A percentile compares a stretch with the other conserved stretches of the same genome.
Evolutionary conservation across 805 yeast genomes (phyloP).

Genomic region (Ogataea methylovora): DNA sequence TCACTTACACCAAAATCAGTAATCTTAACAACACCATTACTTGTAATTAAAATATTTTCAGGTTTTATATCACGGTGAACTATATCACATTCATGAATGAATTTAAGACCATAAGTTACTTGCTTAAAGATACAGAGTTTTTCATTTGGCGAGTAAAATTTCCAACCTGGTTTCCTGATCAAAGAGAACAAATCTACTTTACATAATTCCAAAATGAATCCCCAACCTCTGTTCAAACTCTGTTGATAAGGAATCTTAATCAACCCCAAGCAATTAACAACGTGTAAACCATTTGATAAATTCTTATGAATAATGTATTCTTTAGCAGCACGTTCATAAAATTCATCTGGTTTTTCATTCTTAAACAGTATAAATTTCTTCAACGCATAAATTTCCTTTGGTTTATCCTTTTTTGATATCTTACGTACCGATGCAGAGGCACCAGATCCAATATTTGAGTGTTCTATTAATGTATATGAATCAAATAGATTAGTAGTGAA

Average conservation of each 20-base stretch:
- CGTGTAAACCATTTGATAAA: constrained; percentile 49
- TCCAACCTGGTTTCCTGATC: constrained; percentile 58
- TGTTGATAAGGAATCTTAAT: constrained; percentile 53
- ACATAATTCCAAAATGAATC: constrained; percentile 64
- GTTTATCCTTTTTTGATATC: constrained; percentile 28
- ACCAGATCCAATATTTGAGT: constrained; percentile 59
- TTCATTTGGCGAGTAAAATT: constrained; percentile 39
- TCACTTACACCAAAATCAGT: constrained; percentile 94
- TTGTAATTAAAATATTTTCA: constrained; percentile 73
- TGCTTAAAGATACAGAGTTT: constrained; percentile 71
- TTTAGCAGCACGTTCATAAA: constrained; percentile 61
- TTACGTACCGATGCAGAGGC: constrained; percentile 67
- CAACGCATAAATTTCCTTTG: constrained; percentile 55
- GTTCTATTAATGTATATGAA: constrained; percentile 45
- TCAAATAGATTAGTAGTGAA: constrained; percentile 49
- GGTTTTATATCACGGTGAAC: constrained; percentile 95
- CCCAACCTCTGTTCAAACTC: constrained; percentile 67
- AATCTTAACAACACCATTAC: constrained; percentile 52
- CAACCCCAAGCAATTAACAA: constrained; percentile 51
- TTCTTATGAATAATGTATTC: constrained; percentile 63
- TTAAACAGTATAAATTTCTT: constrained; percentile 59
- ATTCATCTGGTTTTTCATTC: constrained; percentile 63
- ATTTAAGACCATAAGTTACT: constrained; percentile 55
- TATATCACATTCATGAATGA: constrained; percentile 66
- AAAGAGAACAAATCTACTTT: constrained; percentile 50